Conservation (phyloP, 192 early-diverging fungal species). For the Coemansia sp. region DNA sequence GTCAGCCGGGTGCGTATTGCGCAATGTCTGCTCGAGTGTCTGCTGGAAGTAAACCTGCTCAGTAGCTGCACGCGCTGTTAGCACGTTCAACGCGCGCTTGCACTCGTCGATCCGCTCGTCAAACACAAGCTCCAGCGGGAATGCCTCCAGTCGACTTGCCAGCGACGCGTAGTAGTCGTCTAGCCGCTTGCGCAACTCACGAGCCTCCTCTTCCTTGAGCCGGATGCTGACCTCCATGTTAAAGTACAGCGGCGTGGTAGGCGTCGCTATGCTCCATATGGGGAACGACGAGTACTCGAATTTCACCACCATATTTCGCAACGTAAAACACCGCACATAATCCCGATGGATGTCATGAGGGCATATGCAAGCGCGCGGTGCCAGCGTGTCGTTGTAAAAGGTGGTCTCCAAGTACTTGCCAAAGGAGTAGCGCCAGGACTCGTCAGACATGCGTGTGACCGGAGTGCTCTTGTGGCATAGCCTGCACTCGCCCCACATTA, state of each 20-base stretch:
- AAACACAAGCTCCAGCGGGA: constrained; percentile 79
- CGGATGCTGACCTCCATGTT: constrained; percentile 62
- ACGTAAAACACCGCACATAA: constrained; percentile 84
- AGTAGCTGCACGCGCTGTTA: constrained; percentile 68
- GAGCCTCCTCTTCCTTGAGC: constrained; percentile 78
- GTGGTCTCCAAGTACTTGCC: constrained; percentile 95
- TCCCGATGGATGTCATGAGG: constrained; percentile 81
- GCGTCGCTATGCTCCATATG: constrained; percentile 46
- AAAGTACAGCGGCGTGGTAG: constrained; percentile 47
- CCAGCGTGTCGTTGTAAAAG: constrained; percentile 76
- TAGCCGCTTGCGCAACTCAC: constrained; percentile 68
- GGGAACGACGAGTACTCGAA: constrained; percentile 67
- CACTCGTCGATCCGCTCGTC: constrained; percentile 69
- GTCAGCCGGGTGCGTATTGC: constrained; percentile 77
- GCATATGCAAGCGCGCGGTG: constrained; percentile 73
- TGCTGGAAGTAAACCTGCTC: constrained; percentile 86
- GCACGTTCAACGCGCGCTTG: constrained; percentile 70
- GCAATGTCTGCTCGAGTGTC: constrained; percentile 80
- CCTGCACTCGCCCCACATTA: constrained; percentile 92
- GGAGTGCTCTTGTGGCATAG: constrained; percentile 74
- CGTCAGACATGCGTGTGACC: constrained; percentile 77
- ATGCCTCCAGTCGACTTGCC: constrained; percentile 74
- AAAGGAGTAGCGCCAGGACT: constrained; percentile 94
- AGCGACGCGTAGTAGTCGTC: constrained; percentile 88
- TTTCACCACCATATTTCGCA: constrained; percentile 74